Base-by-base conservation (phyloP, 192 early-diverging fungal species). In the Entomortierella lignicola region DNA sequence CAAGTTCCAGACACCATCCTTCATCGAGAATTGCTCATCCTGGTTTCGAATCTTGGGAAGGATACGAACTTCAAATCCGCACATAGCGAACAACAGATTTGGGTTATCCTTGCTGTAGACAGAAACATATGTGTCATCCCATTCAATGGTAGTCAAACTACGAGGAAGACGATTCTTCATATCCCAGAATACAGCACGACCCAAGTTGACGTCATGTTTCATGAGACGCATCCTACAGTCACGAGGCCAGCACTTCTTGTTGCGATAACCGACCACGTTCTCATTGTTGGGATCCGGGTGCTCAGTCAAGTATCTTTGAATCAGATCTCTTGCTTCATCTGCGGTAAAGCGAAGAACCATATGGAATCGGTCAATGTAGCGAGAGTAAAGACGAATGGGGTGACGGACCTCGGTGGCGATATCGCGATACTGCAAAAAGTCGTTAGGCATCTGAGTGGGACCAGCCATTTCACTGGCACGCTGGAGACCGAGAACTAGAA, bases 241-340 rank as follows among this genome's bases (percentile, higher is more conserved):
- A 55, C 98, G 93, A 23, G 98, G 98, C 98, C 73, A 77, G 88
- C 95, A 97, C 63, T 95, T 96, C 73, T 97, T 97, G 88, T 97
- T 97, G 82, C 95, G 95, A 84, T 99, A 99, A 1, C 98, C 97
- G 15, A 98, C 98, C 50, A 98, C 92, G 77, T 98, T 98, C 69
- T 98, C 97, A 83, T 96, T 96, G 83, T 98, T 98, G 8, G 97
- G 98, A 81, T 99, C 98, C 0, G 98, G 98, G 83, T 97, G 94
- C 82, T 99, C 97, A 0, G 97, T 98, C 68, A 98, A 71, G 79
- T 96, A 99, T 44, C 97, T 90, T 82, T 99, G 97, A 63, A 98
- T 94, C 69, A 99, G 82, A 70, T 98, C 97, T 55, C 97, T 89
- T 42, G 96, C 88, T 62, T 98, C 97, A 25, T 98, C 98, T 2